Evolutionary conservation across 805 yeast species (phyloP).

Genomic region (Saturnispora quitensis): DNA sequence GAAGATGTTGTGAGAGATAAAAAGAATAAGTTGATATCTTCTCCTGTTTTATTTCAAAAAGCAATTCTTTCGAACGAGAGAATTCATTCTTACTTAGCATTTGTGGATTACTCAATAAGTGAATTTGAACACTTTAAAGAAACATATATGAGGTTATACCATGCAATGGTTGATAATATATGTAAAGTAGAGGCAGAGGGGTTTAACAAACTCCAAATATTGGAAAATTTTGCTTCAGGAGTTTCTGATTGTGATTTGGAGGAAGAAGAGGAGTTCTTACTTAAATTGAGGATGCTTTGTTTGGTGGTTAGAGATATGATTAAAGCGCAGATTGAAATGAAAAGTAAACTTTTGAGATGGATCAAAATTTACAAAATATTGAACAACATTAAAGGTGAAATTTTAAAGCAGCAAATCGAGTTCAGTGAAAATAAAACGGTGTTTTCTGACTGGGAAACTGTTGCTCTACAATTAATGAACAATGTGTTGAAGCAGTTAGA

Average conservation of each 20-base stretch:
- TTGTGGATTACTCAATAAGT: slow-evolving; percentile 36
- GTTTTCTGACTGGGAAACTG: background rate
- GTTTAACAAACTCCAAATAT: slow-evolving; percentile 4
- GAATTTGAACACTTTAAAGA: slow-evolving; percentile 32
- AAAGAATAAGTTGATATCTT: background rate
- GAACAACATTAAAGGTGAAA: background rate
- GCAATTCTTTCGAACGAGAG: slow-evolving; percentile 28
- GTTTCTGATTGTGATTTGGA: background rate
- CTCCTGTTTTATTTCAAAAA: background rate
- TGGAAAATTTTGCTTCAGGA: background rate
- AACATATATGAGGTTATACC: slow-evolving; percentile 29
- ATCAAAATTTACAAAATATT: slow-evolving; percentile 3
- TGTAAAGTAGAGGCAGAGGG: slow-evolving; percentile 29
- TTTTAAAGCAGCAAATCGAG: background rate
- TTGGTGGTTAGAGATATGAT: slow-evolving; percentile 32
- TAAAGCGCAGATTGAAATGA: slow-evolving; percentile 27
- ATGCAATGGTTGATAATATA: slow-evolving; percentile 10
- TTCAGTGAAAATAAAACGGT: background rate
- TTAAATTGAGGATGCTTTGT: background rate
- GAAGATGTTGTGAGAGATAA: background rate
- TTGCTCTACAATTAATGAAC: background rate
- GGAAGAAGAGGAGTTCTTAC: background rate
- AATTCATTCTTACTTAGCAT: slow-evolving; percentile 37
- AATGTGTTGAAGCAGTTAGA: slow-evolving; percentile 9
- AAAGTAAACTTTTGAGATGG: slow-evolving; percentile 3